Evolutionary conservation across 805 yeast genomes (phyloP), one percentile per base, ranked within the genome.

Genomic region (Danielia oregonensis): DNA sequence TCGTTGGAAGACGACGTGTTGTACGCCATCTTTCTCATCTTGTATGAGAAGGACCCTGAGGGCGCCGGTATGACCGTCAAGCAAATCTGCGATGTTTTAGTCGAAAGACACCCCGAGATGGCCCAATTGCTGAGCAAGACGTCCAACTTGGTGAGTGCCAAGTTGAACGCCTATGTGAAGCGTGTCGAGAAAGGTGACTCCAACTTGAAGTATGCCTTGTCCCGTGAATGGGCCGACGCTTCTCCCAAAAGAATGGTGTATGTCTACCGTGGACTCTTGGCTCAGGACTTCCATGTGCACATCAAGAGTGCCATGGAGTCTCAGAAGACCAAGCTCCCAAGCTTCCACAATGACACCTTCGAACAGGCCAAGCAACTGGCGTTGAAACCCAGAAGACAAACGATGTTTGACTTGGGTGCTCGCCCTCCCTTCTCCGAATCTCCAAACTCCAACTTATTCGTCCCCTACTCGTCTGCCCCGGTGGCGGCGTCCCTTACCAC

Each of bases 181-280:
- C 74, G 89, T 49, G 84, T 85, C 19, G 94, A 85, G 54, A 84
- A 84, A 52, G 93, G 93, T 45, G 94, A 85, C 55, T 70, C 78
- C 42, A 72, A 77, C 27, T 68, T 85, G 49, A 73, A 74, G 37
- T 85, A 85, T 57, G 86, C 91, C 13, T 62, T 85, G 27, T 79
- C 87, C 1, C 75, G 95, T 61, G 93, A 85, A 57, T 85, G 95
- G 95, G 91, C 94, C 3, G 91, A 84, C 57, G 87, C 91, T 12
- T 79, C 87, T 2, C 95, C 95, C 33, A 81, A 85, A 52, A 72
- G 95, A 65, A 85, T 85, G 95, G 88, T 85, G 17, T 85, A 85
- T 51, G 88, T 83, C 32, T 85, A 85, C 57, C 76, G 93, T 51
- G 95, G 94, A 24, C 62, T 82, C 18, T 65, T 85, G 42, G 75